Conservation (phyloP, 345 rosid genomes). For the Cochlearia excelsa region DNA sequence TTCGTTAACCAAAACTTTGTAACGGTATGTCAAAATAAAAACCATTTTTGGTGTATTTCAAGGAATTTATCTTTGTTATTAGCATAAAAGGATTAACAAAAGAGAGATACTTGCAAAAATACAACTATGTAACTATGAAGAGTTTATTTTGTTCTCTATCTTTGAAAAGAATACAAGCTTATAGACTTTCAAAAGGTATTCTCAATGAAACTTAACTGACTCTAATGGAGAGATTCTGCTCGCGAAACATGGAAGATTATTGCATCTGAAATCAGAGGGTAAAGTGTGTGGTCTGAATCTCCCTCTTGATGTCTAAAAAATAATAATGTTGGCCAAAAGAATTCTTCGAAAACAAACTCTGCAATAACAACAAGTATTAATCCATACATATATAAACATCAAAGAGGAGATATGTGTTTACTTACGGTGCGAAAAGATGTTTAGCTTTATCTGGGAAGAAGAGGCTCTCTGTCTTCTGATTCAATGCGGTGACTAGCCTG, state of each 20-base stretch:
- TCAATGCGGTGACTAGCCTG: conserved; percentile 37
- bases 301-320: conserved; percentile 20
- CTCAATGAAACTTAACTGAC: conserved; percentile 34
- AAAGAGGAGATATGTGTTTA: not conserved
- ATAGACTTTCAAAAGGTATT: conserved; percentile 6
- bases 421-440: conserved; percentile 9
- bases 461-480: conserved; percentile 32
- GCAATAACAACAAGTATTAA: not conserved
- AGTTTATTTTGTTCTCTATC: conserved; percentile 14
- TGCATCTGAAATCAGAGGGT: conserved; percentile 18
- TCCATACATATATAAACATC: not conserved
- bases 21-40: too few species aligned
- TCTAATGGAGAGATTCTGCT: conserved; percentile 7
- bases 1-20: too few species aligned
- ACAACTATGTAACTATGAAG: conserved; percentile 13
- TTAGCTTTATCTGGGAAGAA: conserved; percentile 36
- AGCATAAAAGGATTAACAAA: too few species aligned
- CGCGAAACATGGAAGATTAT: conserved; percentile 22
- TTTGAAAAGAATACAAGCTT: conserved; percentile 33
- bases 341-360: conserved; percentile 31
- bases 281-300: not conserved
- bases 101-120: not conserved
- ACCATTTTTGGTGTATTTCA: too few species aligned
- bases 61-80: too few species aligned
- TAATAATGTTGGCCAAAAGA: conserved; percentile 30